Conservation (phyloP, 164 flowering plant species). For the Chimonanthus praecox region DNA sequence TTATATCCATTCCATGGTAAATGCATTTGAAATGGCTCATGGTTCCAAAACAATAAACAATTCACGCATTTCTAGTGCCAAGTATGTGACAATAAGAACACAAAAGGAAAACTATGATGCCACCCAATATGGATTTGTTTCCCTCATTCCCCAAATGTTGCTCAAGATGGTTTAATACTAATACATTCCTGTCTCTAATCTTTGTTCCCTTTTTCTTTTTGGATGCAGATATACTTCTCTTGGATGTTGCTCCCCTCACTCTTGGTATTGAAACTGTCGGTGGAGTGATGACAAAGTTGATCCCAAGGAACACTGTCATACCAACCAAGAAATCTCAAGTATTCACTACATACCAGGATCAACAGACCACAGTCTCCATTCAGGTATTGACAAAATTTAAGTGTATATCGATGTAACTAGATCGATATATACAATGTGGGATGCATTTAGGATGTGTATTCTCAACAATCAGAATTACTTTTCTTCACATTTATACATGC, state of each 20-base stretch:
- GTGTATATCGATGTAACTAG: not conserved
- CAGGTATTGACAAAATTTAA: conserved; percentile 37
- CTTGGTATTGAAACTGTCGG: conserved; percentile 94
- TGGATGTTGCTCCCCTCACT: conserved; percentile 89
- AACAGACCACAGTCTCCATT: conserved; percentile 89
- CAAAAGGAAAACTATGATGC: too few species aligned
- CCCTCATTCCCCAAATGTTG: not conserved
- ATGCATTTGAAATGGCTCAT: too few species aligned
- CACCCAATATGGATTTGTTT: too few species aligned
- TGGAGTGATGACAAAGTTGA: conserved; percentile 94
- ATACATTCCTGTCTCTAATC: not conserved
- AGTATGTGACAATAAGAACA: too few species aligned
- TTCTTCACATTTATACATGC: too few species aligned
- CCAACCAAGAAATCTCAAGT: conserved; percentile 95
- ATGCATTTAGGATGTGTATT: too few species aligned
- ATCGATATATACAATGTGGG: too few species aligned
- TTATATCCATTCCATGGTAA: too few species aligned
- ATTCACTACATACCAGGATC: conserved; percentile 91
- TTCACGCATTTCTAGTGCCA: too few species aligned
- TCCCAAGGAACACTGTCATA: conserved; percentile 86
- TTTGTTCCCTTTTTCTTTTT: not conserved
- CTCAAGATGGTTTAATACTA: not conserved
- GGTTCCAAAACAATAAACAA: too few species aligned
- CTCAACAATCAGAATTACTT: too few species aligned
- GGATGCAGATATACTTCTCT: conserved; percentile 66